Evolutionary conservation across 176 grass and related monocot genomes (phyloP).

Genomic region (Cocos nucifera): DNA sequence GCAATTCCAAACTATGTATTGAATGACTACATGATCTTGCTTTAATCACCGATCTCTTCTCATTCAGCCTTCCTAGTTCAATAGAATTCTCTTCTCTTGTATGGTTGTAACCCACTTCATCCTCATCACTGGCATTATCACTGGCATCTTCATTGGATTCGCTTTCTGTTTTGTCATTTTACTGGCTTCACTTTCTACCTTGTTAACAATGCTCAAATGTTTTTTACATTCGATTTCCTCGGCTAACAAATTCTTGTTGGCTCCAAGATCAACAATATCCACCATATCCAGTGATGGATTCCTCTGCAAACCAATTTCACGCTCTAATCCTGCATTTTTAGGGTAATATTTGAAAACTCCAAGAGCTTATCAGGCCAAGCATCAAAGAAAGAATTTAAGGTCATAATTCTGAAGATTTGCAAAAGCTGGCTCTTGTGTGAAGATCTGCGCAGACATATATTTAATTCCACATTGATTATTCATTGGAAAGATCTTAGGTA

Average conservation of each 20-base stretch:
- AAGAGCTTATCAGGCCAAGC: conserved; percentile 39
- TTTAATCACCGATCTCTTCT: no score
- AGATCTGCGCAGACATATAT: no score
- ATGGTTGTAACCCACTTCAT: background rate
- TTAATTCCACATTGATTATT: no score
- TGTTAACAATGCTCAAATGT: conserved; percentile 12
- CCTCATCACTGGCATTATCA: background rate
- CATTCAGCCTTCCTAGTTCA: no score
- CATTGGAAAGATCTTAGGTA: no score
- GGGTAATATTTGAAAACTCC: conserved; percentile 46
- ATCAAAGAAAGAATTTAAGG: conserved; percentile 75
- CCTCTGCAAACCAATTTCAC: conserved; percentile 10
- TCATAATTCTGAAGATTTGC: conserved; percentile 61
- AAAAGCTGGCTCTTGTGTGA: conserved; percentile 43
- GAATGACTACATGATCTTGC: no score
- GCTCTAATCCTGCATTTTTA: conserved; percentile 37
- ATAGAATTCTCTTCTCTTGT: background rate
- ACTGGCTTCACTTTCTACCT: background rate
- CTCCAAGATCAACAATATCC: conserved; percentile 10
- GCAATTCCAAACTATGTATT: no score
- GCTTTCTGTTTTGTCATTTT: no score
- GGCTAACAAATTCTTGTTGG: background rate
- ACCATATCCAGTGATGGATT: conserved; percentile 9
- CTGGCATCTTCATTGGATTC: background rate
- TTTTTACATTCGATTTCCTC: conserved; percentile 20